Conservation (phyloP, 2,329 filamentous ascomycete species). For the Nothopassalora personata region DNA sequence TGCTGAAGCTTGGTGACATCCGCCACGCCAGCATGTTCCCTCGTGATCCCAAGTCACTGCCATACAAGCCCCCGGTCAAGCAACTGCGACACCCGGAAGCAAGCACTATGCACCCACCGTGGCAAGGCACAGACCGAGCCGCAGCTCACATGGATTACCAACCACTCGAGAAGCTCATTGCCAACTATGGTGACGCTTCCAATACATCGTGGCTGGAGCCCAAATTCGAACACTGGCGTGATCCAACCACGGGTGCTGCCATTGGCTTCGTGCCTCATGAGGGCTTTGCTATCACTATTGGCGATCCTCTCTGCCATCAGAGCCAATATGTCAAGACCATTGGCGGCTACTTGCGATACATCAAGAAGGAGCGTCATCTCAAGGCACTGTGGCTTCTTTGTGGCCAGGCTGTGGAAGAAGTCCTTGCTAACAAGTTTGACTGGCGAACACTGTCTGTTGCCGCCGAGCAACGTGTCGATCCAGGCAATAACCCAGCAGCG, state of each 20-base stretch:
- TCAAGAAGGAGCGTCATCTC: slow-evolving; percentile 64
- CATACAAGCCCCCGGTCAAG: slow-evolving; percentile 56
- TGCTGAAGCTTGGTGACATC: slow-evolving; percentile 83
- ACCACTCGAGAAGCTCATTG: slow-evolving; percentile 78
- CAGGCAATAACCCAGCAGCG: slow-evolving; percentile 60
- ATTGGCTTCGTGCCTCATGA: slow-evolving; percentile 74
- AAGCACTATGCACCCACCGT: slow-evolving; percentile 68
- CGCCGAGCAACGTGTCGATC: slow-evolving; percentile 81
- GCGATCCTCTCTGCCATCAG: slow-evolving; percentile 77
- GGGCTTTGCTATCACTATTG: slow-evolving; percentile 77
- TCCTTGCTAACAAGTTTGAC: slow-evolving; percentile 71
- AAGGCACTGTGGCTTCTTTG: slow-evolving; percentile 87
- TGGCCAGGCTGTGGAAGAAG: slow-evolving; percentile 70
- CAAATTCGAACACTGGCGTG: slow-evolving; percentile 81
- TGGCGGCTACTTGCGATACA: slow-evolving; percentile 66
- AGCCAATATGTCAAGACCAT: slow-evolving; percentile 71
- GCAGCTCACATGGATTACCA: slow-evolving; percentile 55
- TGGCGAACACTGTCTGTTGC: slow-evolving; percentile 88
- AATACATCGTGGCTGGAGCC: slow-evolving; percentile 93
- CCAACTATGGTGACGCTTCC: slow-evolving; percentile 90
- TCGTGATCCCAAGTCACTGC: slow-evolving; percentile 82
- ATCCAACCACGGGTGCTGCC: slow-evolving; percentile 71
- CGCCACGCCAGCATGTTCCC: slow-evolving; percentile 82
- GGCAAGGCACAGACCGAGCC: slow-evolving; percentile 50
- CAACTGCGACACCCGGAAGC: slow-evolving; percentile 80